Conservation (phyloP, 805 yeast species). For the Pichia deserticola region DNA sequence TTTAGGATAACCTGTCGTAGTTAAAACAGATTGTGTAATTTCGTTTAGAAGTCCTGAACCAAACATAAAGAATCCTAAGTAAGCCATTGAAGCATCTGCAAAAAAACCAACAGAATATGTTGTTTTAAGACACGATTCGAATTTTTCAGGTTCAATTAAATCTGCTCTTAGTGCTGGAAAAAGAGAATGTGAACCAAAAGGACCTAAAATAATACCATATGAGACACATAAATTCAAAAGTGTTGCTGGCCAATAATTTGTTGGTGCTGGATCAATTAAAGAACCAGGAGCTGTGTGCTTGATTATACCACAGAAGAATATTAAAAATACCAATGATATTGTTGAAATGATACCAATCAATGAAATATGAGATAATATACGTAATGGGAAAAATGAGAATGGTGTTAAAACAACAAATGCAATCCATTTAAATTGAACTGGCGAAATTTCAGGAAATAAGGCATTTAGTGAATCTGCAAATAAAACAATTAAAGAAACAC, state of each 20-base stretch:
- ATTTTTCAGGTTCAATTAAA: slow-evolving; percentile 65
- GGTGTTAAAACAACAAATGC: slow-evolving; percentile 72
- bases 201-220: slow-evolving; percentile 62
- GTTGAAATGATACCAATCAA: slow-evolving; percentile 53
- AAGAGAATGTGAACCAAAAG: slow-evolving; percentile 81
- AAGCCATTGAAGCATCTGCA: slow-evolving; percentile 55
- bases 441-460: slow-evolving; percentile 46
- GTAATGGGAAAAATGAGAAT: slow-evolving; percentile 57
- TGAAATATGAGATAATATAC: slow-evolving; percentile 46
- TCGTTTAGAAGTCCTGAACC: slow-evolving; percentile 64
- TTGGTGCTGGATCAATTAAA: slow-evolving; percentile 38
- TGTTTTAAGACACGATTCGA: slow-evolving; percentile 40
- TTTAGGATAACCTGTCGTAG: slow-evolving; percentile 59
- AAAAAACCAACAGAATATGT: slow-evolving; percentile 52
- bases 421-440: slow-evolving; percentile 52
- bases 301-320: slow-evolving; percentile 39
- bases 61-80: slow-evolving; percentile 72
- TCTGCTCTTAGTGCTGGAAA: slow-evolving; percentile 73
- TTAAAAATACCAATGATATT: slow-evolving; percentile 38
- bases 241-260: slow-evolving; percentile 34
- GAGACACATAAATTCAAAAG: slow-evolving; percentile 38
- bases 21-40: slow-evolving; percentile 66
- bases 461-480: slow-evolving; percentile 83
- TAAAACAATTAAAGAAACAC: slow-evolving; percentile 71
- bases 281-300: slow-evolving; percentile 47